Percentiles rank a stretch among this genome's conserved stretches.
Evolutionary conservation across 805 yeast genomes (phyloP).

Genomic region (Candida yuanshanica): DNA sequence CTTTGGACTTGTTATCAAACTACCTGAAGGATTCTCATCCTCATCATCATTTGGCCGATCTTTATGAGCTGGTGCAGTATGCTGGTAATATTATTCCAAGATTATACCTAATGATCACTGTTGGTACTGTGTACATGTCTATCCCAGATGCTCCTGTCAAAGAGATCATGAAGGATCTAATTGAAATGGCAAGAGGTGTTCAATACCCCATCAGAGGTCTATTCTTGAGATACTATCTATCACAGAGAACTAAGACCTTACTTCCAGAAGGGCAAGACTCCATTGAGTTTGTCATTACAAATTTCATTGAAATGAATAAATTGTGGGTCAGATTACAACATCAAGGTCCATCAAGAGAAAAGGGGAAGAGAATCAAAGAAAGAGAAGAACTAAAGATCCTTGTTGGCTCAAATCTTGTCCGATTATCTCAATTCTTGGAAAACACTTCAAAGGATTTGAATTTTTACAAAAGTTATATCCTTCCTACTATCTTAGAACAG

Average conservation of each 20-base stretch:
- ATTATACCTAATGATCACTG: slow-evolving; percentile 88
- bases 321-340: slow-evolving; percentile 96
- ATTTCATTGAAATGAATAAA: slow-evolving; percentile 96
- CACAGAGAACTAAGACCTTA: slow-evolving; percentile 65
- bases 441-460: slow-evolving; percentile 40
- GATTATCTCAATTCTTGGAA: slow-evolving; percentile 73
- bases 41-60: slow-evolving; percentile 74
- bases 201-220: slow-evolving; percentile 93
- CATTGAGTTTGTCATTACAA: slow-evolving; percentile 72
- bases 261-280: slow-evolving; percentile 50
- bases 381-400: slow-evolving; percentile 84
- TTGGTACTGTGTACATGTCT: slow-evolving; percentile 85
- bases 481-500: slow-evolving; percentile 83
- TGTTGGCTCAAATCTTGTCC: slow-evolving; percentile 88
- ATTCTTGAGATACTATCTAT: slow-evolving; percentile 81
- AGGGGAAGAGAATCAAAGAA: slow-evolving; percentile 67
- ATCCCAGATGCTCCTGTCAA: slow-evolving; percentile 70
- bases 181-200: slow-evolving; percentile 96
- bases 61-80: slow-evolving; percentile 92
- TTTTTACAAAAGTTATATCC: slow-evolving; percentile 42
- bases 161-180: slow-evolving; percentile 91
- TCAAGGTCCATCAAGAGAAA: slow-evolving; percentile 86
- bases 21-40: slow-evolving; percentile 66
- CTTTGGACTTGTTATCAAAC: slow-evolving; percentile 59
- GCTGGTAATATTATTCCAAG: slow-evolving; percentile 92